Conservation (phyloP, 345 rosid species). For the Clarkia xantiana region DNA sequence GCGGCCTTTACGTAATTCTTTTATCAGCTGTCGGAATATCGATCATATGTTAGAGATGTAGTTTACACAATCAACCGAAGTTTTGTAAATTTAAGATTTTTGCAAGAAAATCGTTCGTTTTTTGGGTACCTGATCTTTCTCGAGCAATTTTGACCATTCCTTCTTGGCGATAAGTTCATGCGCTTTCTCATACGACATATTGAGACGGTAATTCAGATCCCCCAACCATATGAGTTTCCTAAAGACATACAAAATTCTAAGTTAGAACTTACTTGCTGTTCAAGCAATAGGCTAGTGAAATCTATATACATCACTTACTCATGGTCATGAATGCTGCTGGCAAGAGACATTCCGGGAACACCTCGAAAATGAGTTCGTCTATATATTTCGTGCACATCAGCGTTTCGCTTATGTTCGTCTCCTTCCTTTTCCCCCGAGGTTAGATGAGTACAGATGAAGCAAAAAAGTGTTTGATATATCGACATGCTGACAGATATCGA, state of each 20-base stretch:
- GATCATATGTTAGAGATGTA: too few species aligned
- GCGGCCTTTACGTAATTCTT: constrained; percentile 50
- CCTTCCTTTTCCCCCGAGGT: constrained; percentile 90
- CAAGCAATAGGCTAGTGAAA: neutral
- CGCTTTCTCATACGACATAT: constrained; percentile 51
- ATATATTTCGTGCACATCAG: constrained; percentile 77
- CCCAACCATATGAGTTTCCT: constrained; percentile 89
- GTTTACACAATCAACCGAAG: too few species aligned
- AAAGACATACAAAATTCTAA: constrained; percentile 15
- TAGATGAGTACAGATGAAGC: constrained; percentile 73
- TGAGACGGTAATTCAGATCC: constrained; percentile 87
- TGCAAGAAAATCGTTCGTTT: too few species aligned
- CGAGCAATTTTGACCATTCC: constrained; percentile 56
- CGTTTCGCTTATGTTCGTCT: constrained; percentile 75
- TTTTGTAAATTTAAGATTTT: too few species aligned
- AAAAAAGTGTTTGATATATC: constrained; percentile 69
- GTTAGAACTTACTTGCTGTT: constrained; percentile 5
- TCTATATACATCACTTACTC: constrained; percentile 41
- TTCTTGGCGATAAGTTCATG: constrained; percentile 44
- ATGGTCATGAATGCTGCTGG: constrained; percentile 57
- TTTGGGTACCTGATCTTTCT: constrained; percentile 64
- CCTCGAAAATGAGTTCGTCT: constrained; percentile 64
- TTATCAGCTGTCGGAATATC: constrained; percentile 60
- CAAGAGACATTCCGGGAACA: constrained; percentile 44
- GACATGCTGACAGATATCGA: constrained; percentile 93